phyloP scores from a whole-genome alignment of 2,329 filamentous ascomycete species.

The Didymella glomerata region DNA sequence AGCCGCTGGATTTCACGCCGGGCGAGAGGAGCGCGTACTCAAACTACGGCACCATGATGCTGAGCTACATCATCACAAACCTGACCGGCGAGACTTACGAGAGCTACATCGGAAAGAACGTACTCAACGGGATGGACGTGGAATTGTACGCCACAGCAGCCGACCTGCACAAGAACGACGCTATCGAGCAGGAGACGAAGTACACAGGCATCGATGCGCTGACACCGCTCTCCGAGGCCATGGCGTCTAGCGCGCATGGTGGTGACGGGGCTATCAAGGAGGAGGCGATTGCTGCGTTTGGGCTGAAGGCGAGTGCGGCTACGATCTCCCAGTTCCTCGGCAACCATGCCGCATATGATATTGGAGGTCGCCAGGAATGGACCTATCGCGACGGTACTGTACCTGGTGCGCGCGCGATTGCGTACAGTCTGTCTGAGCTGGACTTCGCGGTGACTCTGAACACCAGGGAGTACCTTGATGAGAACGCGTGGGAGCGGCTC shows the following conservation, averaged over 20 bases:
- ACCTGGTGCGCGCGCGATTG: constrained; percentile 16
- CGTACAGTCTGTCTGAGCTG: constrained; percentile 8
- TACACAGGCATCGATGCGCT: constrained; percentile 13
- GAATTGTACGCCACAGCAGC: constrained; percentile 22
- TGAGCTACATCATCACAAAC: constrained; percentile 28
- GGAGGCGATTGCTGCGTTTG: constrained; percentile 26
- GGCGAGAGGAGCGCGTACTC: constrained; percentile 27
- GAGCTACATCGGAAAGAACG: constrained; percentile 26
- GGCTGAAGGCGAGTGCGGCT: constrained; percentile 27
- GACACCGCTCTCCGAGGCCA: constrained; percentile 4
- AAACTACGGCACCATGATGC: constrained; percentile 34
- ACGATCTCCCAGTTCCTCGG: constrained; percentile 28
- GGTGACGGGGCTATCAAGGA: constrained; percentile 33
- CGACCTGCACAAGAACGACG: constrained; percentile 16
- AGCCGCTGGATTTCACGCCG: constrained; percentile 31
- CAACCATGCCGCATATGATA: constrained; percentile 7
- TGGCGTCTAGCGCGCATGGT: constrained; percentile 20
- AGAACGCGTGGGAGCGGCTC: constrained; percentile 8
- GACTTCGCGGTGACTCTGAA: constrained; percentile 22
- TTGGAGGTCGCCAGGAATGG: constrained; percentile 9
- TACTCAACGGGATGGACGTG: constrained; percentile 27
- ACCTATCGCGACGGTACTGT: constrained; percentile 14
- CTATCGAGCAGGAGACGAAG: constrained; percentile 25
- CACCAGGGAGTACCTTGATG: constrained; percentile 16
- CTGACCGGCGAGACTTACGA: constrained; percentile 27